Conservation (phyloP, 805 yeast genomes). For the Blastobotrys chiropterorum region DNA sequence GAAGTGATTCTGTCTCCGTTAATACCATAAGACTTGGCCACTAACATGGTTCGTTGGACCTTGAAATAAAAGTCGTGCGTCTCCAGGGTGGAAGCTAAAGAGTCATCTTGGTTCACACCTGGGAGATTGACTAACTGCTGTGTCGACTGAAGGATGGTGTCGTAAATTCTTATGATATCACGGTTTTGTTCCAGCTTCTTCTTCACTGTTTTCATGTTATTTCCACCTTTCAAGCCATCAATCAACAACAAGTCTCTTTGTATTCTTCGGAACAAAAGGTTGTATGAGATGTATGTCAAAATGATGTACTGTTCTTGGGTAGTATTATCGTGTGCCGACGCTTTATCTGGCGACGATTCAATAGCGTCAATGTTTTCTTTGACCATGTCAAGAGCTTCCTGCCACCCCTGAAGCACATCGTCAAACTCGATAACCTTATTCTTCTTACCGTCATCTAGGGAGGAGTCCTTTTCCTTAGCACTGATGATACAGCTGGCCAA, state of each 20-base stretch:
- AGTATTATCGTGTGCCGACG: conserved; percentile 41
- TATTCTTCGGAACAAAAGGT: conserved; percentile 56
- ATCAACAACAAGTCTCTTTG: conserved; percentile 60
- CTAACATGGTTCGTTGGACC: conserved; percentile 37
- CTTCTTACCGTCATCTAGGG: conserved; percentile 20
- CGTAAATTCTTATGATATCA: conserved; percentile 45
- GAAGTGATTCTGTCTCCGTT: conserved; percentile 26
- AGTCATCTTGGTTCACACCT: conserved; percentile 86
- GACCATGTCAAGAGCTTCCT: conserved; percentile 59
- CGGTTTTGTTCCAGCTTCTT: conserved; percentile 10
- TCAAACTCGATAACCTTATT: conserved; percentile 48
- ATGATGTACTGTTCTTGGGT: conserved; percentile 68
- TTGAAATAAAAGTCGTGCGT: conserved; percentile 43
- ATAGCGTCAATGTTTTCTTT: conserved; percentile 46
- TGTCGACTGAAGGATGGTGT: conserved; percentile 46
- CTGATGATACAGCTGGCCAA: conserved; percentile 42
- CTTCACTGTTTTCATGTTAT: conserved; percentile 10
- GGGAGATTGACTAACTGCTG: conserved; percentile 70
- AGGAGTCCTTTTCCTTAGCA: conserved; percentile 23
- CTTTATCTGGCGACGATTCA: conserved; percentile 24
- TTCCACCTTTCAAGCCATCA: conserved; percentile 13
- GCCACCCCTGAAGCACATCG: conserved; percentile 55
- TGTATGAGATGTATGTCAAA: conserved; percentile 68
- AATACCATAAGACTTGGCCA: conserved; percentile 37
- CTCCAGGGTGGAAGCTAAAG: conserved; percentile 48